These are phyloP conservation scores for Aphanomyces stellatus DNA, from an alignment of 352 stramenopile species.

Conservation along the genomic window DNA sequence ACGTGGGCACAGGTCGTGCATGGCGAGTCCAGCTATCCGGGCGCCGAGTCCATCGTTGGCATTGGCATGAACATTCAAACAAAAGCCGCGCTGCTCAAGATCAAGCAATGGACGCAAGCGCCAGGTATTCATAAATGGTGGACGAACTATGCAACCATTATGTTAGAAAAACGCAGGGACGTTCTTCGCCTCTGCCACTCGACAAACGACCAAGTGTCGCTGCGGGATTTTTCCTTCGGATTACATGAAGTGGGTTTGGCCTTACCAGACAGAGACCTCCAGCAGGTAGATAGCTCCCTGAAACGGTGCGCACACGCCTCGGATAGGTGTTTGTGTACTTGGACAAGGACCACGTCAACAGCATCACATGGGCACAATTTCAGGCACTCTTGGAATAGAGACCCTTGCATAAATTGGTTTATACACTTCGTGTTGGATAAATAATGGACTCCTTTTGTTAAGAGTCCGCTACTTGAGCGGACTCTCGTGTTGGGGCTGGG, in stretches of 20 bases:
- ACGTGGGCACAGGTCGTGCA: neutral
- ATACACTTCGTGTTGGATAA: no score
- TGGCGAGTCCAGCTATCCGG: slow-evolving; percentile 9
- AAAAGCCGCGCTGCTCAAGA: slow-evolving; percentile 1
- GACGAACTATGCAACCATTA: neutral
- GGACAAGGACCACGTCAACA: neutral
- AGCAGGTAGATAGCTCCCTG: neutral
- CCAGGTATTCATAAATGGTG: neutral
- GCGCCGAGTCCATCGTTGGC: neutral
- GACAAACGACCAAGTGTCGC: neutral
- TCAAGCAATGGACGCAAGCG: slow-evolving; percentile 6
- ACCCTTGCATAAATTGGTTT: no score
- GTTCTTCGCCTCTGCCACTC: neutral
- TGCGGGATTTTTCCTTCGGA: neutral
- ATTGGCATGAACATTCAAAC: slow-evolving; percentile 14
- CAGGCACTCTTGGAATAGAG: neutral
- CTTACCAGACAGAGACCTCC: slow-evolving; percentile 4
- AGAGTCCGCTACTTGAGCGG: no score
- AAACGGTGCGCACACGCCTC: neutral
- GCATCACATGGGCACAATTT: slow-evolving; percentile 5
- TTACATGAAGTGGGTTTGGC: slow-evolving; percentile 12
- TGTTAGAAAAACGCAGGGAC: neutral
- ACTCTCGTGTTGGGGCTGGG: neutral
- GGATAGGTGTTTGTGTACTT: slow-evolving; percentile 5
- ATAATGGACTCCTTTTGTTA: neutral